A percentile compares a stretch with the other conserved stretches of the same genome.
These are phyloP conservation scores for Solanum clarkiae DNA, from an alignment of 257 asterid species.

Conservation along the genomic window DNA sequence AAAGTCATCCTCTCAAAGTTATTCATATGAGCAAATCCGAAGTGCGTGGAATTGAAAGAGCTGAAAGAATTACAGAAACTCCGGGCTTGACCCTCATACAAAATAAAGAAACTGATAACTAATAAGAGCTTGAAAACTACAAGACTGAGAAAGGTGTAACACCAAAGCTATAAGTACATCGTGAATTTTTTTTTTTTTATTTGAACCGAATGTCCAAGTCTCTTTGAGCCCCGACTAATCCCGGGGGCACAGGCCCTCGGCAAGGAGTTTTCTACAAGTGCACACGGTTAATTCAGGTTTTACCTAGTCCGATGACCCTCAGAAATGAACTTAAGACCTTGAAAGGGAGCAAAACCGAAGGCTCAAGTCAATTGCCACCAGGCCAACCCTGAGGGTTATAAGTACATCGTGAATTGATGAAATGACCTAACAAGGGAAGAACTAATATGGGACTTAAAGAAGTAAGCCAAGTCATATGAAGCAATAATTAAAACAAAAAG, in stretches of 20 bases:
- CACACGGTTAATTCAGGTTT: too few relatives aligned
- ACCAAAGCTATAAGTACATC: neutral
- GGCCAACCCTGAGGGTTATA: too few relatives aligned
- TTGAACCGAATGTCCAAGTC: too few relatives aligned
- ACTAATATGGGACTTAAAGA: neutral
- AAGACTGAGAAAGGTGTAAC: neutral
- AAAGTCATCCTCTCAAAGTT: neutral
- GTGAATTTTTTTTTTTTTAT: neutral
- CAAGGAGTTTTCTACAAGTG: too few relatives aligned
- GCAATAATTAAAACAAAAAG: neutral
- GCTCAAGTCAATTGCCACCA: too few relatives aligned
- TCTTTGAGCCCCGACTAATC: too few relatives aligned
- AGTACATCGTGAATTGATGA: neutral
- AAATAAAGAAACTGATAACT: neutral
- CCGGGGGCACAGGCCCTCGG: too few relatives aligned
- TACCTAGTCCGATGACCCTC: too few relatives aligned
- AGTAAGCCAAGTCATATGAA: neutral
- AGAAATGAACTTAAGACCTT: too few relatives aligned
- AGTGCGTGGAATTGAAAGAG: neutral
- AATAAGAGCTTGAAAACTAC: neutral
- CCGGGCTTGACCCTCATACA: neutral
- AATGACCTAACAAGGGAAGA: neutral
- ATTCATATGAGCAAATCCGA: neutral
- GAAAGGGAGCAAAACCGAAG: too few relatives aligned
- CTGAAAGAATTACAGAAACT: neutral